These are phyloP conservation scores for Russula ochroleuca DNA, from an alignment of 768 basidiomycete species.

Conservation along the genomic window DNA sequence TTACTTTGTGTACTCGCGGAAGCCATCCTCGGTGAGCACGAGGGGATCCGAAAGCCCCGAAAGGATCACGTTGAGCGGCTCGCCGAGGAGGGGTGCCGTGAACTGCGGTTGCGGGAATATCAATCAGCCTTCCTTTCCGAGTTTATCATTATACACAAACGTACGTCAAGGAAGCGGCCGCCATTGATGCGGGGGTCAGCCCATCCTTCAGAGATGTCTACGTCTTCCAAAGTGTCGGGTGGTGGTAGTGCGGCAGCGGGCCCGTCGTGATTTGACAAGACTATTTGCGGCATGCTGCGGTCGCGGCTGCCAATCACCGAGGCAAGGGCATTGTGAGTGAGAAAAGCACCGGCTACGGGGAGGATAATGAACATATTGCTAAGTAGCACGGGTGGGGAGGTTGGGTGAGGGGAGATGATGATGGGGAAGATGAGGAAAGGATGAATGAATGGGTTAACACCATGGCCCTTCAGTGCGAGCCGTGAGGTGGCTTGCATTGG, in stretches of 20 bases:
- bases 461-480: too few species aligned
- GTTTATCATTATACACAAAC: slow-evolving; percentile 31
- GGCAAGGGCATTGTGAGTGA: slow-evolving; percentile 2
- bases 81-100: slow-evolving; percentile 60
- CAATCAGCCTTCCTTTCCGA: too few species aligned
- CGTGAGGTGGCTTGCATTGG: too few species aligned
- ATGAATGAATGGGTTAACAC: neutral
- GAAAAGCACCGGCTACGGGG: neutral
- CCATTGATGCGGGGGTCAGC: slow-evolving; percentile 69
- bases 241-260: neutral
- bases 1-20: slow-evolving; percentile 66
- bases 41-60: slow-evolving; percentile 75
- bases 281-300: neutral
- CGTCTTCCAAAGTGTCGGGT: slow-evolving; percentile 8
- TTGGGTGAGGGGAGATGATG: neutral
- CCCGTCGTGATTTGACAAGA: neutral
- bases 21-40: slow-evolving; percentile 69
- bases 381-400: neutral
- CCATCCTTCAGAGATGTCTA: slow-evolving; percentile 41
- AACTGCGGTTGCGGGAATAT: slow-evolving; percentile 50
- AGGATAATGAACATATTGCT: slow-evolving; percentile 5
- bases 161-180: slow-evolving; percentile 72
- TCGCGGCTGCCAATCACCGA: neutral
- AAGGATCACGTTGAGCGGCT: slow-evolving; percentile 82
- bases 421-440: neutral